These are phyloP conservation scores for Fusarium newnesense DNA, from an alignment of 2,329 filamentous ascomycete genomes.

Conservation along the genomic window DNA sequence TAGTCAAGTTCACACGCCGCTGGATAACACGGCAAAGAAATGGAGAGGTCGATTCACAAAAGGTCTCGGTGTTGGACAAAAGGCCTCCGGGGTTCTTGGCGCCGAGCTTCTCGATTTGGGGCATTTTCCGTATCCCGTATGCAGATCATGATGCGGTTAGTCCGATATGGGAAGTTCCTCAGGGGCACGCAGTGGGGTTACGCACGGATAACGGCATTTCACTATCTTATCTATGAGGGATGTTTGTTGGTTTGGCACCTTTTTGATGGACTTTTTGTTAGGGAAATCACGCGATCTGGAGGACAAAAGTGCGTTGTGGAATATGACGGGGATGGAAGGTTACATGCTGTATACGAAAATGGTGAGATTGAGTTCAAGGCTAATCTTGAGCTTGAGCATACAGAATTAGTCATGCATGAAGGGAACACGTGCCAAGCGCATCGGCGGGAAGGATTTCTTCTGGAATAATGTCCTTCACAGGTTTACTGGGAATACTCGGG, in stretches of 20 bases:
- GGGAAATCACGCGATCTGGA: not conserved
- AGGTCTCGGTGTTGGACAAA: slow-evolving; percentile 2
- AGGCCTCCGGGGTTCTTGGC: slow-evolving; percentile 21
- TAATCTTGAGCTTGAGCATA: not conserved
- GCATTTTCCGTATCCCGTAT: not conserved
- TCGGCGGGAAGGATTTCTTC: not conserved
- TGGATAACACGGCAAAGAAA: slow-evolving; percentile 28
- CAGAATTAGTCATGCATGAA: not conserved
- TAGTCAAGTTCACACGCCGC: not conserved
- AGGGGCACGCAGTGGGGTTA: slow-evolving; percentile 11
- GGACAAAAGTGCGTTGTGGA: slow-evolving; percentile 13
- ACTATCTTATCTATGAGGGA: not conserved
- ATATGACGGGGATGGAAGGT: not conserved
- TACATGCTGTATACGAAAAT: not conserved
- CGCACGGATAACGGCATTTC: slow-evolving; percentile 14
- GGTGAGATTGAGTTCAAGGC: not conserved
- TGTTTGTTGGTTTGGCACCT: not conserved
- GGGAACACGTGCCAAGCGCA: not conserved
- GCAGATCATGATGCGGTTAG: slow-evolving; percentile 14
- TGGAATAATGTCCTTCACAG: not conserved
- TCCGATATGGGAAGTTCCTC: slow-evolving; percentile 4
- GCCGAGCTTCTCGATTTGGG: slow-evolving; percentile 21
- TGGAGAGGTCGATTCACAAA: not conserved
- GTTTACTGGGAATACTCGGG: not conserved
- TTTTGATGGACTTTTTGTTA: not conserved